phyloP scores from a whole-genome alignment of 192 early-diverging fungal species.

The Entomortierella beljakovae region DNA sequence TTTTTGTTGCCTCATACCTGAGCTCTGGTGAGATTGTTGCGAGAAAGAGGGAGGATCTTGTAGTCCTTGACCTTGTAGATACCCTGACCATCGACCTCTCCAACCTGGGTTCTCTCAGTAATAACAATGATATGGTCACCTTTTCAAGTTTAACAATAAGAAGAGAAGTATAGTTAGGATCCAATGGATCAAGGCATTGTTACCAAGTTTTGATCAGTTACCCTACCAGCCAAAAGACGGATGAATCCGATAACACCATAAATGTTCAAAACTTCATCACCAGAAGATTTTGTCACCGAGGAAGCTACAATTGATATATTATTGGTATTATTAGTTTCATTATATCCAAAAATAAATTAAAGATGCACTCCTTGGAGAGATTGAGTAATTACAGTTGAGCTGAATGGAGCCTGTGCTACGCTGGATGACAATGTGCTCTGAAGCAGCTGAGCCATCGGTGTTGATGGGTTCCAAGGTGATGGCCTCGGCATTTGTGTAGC shows the following conservation, averaged over 20 bases:
- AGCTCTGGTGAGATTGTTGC: constrained; percentile 38
- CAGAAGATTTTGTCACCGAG: constrained; percentile 52
- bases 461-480: constrained; percentile 69
- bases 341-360: neutral
- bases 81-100: constrained; percentile 66
- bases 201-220: no score
- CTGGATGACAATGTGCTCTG: constrained; percentile 71
- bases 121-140: constrained; percentile 84
- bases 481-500: constrained; percentile 66
- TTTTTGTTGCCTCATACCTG: no score
- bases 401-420: constrained; percentile 59
- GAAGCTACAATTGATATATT: constrained; percentile 27
- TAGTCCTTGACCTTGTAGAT: constrained; percentile 74
- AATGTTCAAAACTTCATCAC: constrained; percentile 66
- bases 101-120: constrained; percentile 72
- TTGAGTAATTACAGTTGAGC: constrained; percentile 60
- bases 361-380: neutral
- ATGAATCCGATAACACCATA: constrained; percentile 82
- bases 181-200: no score
- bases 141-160: constrained; percentile 17
- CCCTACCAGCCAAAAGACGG: constrained; percentile 71
- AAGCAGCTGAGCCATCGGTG: constrained; percentile 56
- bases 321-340: neutral
- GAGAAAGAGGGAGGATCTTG: constrained; percentile 64
- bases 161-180: no score